Base-by-base conservation (phyloP, 1,284 basidiomycete genomes). In the Ceratorhiza oryzae-sativae region DNA sequence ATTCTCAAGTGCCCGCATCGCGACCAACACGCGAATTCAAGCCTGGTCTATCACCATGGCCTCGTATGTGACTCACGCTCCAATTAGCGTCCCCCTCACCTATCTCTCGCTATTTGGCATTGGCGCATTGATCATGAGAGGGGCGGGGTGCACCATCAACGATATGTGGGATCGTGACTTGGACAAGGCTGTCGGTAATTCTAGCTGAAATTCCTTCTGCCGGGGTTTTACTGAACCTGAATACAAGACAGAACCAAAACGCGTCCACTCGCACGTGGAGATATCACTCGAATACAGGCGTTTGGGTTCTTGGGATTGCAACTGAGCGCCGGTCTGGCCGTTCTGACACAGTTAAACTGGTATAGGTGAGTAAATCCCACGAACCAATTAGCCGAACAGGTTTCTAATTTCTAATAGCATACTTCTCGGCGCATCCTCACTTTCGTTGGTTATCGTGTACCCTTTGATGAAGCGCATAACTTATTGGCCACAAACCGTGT, bases 381-480 rank as follows among this genome's bases (percentile, higher is more conserved):
- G 30, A 45, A 34, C 41, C 20, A 34, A 41, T 25, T 36, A 45
- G 51, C 71, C 51, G 9, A 60, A 46, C 42, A 60, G 18, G 13
- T 34, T 46, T 0, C 59, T 67, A 10, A 45, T 27, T 15, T 48
- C 18, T 39, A 32, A 2, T 74, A 97, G 95, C 79, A 97, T 99
- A 76, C 77, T 93, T 0, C 86, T 99, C 1, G 97, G 97, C 20
- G 95, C 95, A 6, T 90, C 93, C 0, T 97, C 95, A 0, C 83
- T 99, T 20, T 90, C 90, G 1, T 80, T 98, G 18, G 96, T 99
- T 34, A 87, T 88, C 2, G 81, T 96, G 58, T 99, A 99, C 80
- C 97, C 97, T 0, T 85, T 97, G 76, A 99, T 99, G 97, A 99
- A 99, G 82, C 88, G 97, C 6, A 83, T 98, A 68, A 99, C 97